phyloP scores from a whole-genome alignment of 1,284 basidiomycete species.

The Fomitopsis betulina region DNA sequence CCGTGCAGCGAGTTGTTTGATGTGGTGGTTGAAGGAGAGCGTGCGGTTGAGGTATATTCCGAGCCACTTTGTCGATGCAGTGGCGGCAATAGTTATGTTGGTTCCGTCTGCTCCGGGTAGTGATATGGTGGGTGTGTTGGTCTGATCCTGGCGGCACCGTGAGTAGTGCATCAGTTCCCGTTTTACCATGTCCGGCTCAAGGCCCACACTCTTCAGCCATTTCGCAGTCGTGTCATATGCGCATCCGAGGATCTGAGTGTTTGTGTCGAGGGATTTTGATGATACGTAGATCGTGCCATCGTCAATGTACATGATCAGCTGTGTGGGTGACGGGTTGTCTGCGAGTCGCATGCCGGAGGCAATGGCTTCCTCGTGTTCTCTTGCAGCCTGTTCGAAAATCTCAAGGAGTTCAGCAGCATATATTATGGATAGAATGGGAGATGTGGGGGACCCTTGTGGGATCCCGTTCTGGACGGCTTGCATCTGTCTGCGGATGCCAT shows the following conservation, averaged over 20 bases:
- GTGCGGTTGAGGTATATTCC: slow-evolving; percentile 8
- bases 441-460: slow-evolving; percentile 6
- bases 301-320: slow-evolving; percentile 6
- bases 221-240: background rate
- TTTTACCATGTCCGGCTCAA: slow-evolving; percentile 1
- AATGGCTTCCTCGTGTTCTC: background rate
- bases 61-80: slow-evolving; percentile 4
- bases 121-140: background rate
- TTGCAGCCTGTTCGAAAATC: slow-evolving; percentile 2
- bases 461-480: slow-evolving; percentile 1
- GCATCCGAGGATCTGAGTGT: background rate
- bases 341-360: background rate
- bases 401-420: slow-evolving; percentile 4
- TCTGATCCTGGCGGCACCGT: background rate
- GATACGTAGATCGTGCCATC: slow-evolving; percentile 5
- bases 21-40: too few relatives aligned
- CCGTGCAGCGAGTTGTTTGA: too few relatives aligned
- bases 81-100: background rate
- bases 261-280: slow-evolving; percentile 1
- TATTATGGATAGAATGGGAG: slow-evolving; percentile 5
- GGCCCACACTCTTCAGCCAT: background rate
- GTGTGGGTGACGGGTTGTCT: background rate
- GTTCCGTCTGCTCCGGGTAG: background rate
- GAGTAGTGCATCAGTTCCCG: slow-evolving; percentile 5
- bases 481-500: slow-evolving; percentile 4